Conservation (phyloP, 2,329 filamentous ascomycete genomes). For the Ophiobolus disseminans region DNA sequence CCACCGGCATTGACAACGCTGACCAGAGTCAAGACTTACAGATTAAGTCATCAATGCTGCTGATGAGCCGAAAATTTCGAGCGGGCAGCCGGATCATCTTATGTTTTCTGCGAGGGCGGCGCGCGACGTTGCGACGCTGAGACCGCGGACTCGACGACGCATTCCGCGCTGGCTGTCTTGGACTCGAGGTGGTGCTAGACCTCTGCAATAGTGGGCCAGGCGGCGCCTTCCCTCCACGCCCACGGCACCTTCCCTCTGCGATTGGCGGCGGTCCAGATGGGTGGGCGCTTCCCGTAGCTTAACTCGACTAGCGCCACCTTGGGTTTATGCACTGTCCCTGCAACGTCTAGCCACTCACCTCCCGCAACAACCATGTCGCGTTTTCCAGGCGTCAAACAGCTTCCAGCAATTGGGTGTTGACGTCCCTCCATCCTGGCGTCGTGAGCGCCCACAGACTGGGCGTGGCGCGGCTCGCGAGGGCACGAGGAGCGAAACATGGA, state of each 20-base stretch:
- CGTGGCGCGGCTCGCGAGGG: constrained; percentile 23
- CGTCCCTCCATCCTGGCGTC: constrained; percentile 21
- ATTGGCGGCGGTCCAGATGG: constrained; percentile 23
- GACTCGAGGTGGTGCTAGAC: constrained; percentile 26
- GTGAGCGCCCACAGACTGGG: constrained; percentile 26
- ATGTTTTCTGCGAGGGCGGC: constrained; percentile 10
- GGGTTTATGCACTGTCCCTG: constrained; percentile 28
- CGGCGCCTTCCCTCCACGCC: constrained; percentile 26
- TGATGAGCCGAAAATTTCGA: constrained; percentile 9
- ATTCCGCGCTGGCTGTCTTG: constrained; percentile 14
- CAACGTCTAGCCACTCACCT: constrained; percentile 34
- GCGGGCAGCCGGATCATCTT: constrained; percentile 21
- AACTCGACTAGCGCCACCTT: constrained; percentile 28
- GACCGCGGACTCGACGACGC: constrained; percentile 5
- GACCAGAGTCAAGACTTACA: constrained; percentile 14
- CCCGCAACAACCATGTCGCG: constrained; percentile 28
- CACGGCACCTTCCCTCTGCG: constrained; percentile 19
- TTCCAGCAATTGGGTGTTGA: constrained; percentile 32
- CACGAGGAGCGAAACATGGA: constrained; percentile 27
- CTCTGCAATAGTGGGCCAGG: constrained; percentile 13
- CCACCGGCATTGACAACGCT: constrained; percentile 19
- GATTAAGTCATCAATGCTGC: constrained; percentile 14
- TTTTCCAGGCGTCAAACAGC: constrained; percentile 43
- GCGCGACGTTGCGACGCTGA: constrained; percentile 1
- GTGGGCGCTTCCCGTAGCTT: constrained; percentile 30